Percentiles rank a stretch among this genome's conserved stretches.
These are phyloP conservation scores for Annulohypoxylon moriforme DNA, from an alignment of 495 filamentous ascomycete genomes.

Conservation along the genomic window DNA sequence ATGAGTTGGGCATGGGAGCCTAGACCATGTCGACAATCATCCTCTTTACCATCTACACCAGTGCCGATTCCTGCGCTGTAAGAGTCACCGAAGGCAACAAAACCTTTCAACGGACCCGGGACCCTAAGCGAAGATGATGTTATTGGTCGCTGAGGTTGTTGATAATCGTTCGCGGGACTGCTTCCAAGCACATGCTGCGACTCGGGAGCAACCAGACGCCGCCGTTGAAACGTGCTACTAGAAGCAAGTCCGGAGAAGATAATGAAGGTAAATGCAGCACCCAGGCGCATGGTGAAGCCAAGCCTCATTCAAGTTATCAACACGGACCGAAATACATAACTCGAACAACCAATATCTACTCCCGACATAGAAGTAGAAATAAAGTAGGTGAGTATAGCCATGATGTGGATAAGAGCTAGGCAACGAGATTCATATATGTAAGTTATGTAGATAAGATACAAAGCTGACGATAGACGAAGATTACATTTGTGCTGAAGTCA, in stretches of 20 bases:
- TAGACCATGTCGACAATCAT: constrained; percentile 55
- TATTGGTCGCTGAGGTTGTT: constrained; percentile 5
- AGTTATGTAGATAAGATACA: constrained; percentile 18
- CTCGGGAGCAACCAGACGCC: constrained; percentile 9
- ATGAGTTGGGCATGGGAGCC: constrained; percentile 55
- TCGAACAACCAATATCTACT: constrained; percentile 2
- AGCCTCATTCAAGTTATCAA: constrained; percentile 16
- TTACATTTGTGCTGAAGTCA: constrained; percentile 12
- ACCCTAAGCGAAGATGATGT: neutral
- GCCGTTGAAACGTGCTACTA: constrained; percentile 7
- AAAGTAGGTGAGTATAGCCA: neutral
- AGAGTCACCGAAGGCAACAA: constrained; percentile 60
- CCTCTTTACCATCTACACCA: constrained; percentile 49
- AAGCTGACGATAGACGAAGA: constrained; percentile 3
- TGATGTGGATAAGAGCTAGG: constrained; percentile 1
- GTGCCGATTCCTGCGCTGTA: constrained; percentile 63
- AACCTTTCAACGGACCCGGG: constrained; percentile 35
- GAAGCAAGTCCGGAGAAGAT: constrained; percentile 1
- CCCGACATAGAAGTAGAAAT: constrained; percentile 8
- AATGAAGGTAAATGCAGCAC: constrained; percentile 17
- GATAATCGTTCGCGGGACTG: neutral
- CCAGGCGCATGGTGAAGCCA: constrained; percentile 38
- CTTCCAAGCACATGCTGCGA: constrained; percentile 33
- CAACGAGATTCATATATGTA: neutral
- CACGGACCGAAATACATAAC: constrained; percentile 15